Evolutionary conservation across 306 rosid species (phyloP).

Genomic region (Crotalaria pallida): DNA sequence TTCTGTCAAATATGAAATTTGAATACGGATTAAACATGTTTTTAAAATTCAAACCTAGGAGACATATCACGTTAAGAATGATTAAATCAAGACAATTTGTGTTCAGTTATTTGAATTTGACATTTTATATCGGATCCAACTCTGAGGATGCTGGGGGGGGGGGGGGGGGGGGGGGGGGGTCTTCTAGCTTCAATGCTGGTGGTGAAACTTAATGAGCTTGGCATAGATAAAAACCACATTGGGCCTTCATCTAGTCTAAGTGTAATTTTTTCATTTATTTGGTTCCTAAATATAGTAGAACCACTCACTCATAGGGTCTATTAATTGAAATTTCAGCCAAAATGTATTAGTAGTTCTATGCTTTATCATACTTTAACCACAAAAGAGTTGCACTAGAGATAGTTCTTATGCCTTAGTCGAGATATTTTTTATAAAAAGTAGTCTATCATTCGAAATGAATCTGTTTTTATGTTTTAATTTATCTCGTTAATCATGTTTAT

Average conservation of each 20-base stretch:
- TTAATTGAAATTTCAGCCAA: background rate
- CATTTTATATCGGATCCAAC: background rate
- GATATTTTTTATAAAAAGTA: background rate
- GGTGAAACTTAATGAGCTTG: background rate
- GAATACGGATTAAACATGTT: background rate
- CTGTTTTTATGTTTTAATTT: background rate
- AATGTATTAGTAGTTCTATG: background rate
- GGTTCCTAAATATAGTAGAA: background rate
- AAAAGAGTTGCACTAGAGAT: background rate
- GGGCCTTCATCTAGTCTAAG: background rate
- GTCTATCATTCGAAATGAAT: background rate
- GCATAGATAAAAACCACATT: background rate
- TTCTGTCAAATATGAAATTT: conserved; percentile 1
- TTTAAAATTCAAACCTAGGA: background rate
- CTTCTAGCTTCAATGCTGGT: conserved; percentile 2
- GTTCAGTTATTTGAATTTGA: background rate
- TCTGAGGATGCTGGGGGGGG: background rate
- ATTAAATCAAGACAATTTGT: background rate
- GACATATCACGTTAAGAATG: background rate
- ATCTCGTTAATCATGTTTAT: background rate
- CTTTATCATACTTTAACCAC: background rate
- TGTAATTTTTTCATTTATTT: background rate
- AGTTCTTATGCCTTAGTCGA: background rate
- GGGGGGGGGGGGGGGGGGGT: too few species aligned
- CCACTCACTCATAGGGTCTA: background rate